Base-by-base conservation (phyloP, 2,329 filamentous ascomycete species). In the Penicillium fuscoglaucum region DNA sequence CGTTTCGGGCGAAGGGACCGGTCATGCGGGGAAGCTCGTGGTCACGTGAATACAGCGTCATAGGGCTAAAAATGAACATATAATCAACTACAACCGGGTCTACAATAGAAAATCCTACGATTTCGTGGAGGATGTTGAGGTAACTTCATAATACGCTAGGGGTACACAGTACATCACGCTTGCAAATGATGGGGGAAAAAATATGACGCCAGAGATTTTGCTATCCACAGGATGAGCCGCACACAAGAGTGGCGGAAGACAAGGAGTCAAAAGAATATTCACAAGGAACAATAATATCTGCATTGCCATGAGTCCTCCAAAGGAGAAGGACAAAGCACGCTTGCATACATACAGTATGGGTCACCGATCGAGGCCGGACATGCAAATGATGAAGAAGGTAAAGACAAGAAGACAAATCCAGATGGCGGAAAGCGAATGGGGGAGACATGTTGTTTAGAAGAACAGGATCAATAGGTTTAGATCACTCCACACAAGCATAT, bases 1-100 rank as follows among this genome's bases (percentile, higher is more conserved):
- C 68, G 68, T 69, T 62, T 70, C 70, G 70, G 70, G 55, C 68
- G 69, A 71, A 71, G 60, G 70, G 68, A 43, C 47, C 54, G 54
- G 54, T 35, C 54, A 56, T 56, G 54, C 47, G 60, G 55, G 58
- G 24, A 6, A 46, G 35, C 45, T 52, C 10, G 0, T 13, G 28
- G 15, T 37, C 60, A 60, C 58, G 61, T 63, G 57, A 41, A 15
- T 6, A 6, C 15, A 12, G 10, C 24, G 31, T 57, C 47, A 52
- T 57, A 26, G 6, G 2, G 13, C 13, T n/a, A 28, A 44, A 24
- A 9, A 45, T 7, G 12, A 9, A 29, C 28, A 21, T 31, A 47
- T 9, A 24, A 17, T 6, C 12, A 39, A 13, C 10, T 19, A 54
- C 26, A 43, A n/a, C 55, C 15, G 9, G 3, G 4, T 13, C 6